These are phyloP conservation scores for Rhododendron mucronatum DNA, from an alignment of 148 eudicot species.

Conservation along the genomic window DNA sequence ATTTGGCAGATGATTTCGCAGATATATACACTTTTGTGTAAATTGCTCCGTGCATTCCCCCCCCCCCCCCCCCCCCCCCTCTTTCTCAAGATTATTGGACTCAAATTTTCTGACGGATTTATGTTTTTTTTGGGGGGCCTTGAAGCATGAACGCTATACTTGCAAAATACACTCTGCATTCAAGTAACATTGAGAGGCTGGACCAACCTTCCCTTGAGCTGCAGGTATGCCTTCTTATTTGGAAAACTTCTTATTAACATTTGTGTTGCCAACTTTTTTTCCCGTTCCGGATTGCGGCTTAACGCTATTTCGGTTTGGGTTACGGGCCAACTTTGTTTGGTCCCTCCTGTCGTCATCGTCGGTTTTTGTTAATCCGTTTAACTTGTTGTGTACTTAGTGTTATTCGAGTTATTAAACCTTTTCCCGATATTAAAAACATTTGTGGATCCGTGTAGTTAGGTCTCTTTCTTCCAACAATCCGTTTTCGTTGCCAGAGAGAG, in stretches of 20 bases:
- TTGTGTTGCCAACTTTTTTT: neutral
- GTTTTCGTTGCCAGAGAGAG: neutral
- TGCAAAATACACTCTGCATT: conserved; percentile 32
- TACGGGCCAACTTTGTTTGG: too few relatives aligned
- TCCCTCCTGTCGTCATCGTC: too few relatives aligned
- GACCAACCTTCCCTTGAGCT: conserved; percentile 34
- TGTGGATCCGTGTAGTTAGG: neutral
- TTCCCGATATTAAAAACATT: too few relatives aligned
- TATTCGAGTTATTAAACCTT: too few relatives aligned
- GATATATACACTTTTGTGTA: neutral
- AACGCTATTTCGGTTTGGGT: too few relatives aligned
- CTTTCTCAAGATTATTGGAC: neutral
- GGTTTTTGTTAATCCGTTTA: too few relatives aligned
- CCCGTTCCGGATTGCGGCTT: too few relatives aligned
- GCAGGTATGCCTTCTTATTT: conserved; percentile 29
- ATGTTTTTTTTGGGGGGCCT: neutral
- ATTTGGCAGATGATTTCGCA: neutral
- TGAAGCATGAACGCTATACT: conserved; percentile 60
- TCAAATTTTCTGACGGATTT: neutral
- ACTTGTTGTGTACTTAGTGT: too few relatives aligned
- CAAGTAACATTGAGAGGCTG: conserved; percentile 24
- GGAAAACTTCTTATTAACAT: too few relatives aligned
- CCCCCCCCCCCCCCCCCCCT: neutral
- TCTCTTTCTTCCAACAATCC: neutral
- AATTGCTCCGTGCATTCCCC: neutral